Conservation (phyloP, 2,329 filamentous ascomycete species). For the Fusarium ramigenum region DNA sequence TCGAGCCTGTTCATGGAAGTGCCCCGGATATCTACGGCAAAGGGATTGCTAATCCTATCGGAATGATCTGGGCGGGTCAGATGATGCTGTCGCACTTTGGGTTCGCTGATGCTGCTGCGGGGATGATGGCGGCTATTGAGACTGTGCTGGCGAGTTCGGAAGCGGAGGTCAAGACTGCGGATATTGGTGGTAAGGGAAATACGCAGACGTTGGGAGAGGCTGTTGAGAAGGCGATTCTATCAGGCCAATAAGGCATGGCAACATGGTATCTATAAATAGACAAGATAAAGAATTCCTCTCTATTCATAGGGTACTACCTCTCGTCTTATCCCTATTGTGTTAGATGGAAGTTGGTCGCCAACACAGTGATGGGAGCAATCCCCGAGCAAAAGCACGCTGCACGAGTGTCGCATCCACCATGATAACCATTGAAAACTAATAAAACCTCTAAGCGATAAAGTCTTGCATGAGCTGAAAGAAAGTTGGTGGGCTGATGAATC, state of each 20-base stretch:
- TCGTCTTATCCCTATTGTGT: background rate
- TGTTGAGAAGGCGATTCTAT: slow-evolving; percentile 29
- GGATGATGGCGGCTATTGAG: slow-evolving; percentile 69
- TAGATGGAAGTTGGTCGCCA: background rate
- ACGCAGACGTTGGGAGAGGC: slow-evolving; percentile 37
- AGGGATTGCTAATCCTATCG: slow-evolving; percentile 78
- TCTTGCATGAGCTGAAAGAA: background rate
- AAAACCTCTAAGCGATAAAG: background rate
- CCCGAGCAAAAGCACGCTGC: background rate
- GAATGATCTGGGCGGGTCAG: slow-evolving; percentile 75
- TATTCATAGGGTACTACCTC: too few species aligned
- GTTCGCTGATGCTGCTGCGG: slow-evolving; percentile 53
- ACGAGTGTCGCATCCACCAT: background rate
- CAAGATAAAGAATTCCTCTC: too few species aligned
- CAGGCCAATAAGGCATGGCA: background rate
- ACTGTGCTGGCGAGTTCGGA: slow-evolving; percentile 64
- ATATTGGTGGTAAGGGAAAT: slow-evolving; percentile 44
- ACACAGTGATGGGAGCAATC: background rate
- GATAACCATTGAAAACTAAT: background rate
- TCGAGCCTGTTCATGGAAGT: slow-evolving; percentile 75
- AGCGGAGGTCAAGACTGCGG: slow-evolving; percentile 43
- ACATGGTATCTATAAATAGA: background rate
- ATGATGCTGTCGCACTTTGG: slow-evolving; percentile 60
- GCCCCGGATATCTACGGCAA: slow-evolving; percentile 79
- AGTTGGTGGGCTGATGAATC: background rate